phyloP scores from a whole-genome alignment of 1,139 yeast genomes.

The Saccharomyces hybrid region DNA sequence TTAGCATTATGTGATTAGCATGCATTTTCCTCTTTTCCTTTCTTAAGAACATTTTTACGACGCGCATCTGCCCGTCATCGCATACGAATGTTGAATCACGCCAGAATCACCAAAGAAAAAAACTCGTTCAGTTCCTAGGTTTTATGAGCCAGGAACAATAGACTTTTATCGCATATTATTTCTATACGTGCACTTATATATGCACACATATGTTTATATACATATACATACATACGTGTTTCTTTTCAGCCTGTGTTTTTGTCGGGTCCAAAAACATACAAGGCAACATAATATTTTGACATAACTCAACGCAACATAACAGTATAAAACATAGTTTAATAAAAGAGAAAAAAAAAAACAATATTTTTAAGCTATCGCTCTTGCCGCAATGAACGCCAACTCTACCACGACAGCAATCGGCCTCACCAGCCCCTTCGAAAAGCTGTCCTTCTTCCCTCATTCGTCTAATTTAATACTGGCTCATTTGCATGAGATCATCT shows the following conservation, averaged over 20 bases:
- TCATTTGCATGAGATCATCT: constrained; percentile 47
- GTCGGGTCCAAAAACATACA: not conserved
- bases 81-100: constrained; percentile 1
- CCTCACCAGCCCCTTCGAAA: not conserved
- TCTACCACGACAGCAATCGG: not conserved
- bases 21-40: not conserved
- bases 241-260: not conserved
- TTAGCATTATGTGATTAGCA: not conserved
- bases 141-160: not conserved
- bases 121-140: not conserved
- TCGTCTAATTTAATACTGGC: constrained; percentile 23
- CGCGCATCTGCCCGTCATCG: not conserved
- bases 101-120: not conserved
- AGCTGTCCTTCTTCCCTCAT: not conserved
- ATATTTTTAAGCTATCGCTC: not conserved
- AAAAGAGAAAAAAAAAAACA: not conserved
- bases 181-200: not conserved
- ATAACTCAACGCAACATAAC: not conserved
- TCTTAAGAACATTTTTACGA: not conserved
- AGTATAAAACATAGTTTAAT: not conserved
- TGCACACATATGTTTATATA: not conserved
- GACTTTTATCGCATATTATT: not conserved
- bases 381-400: not conserved
- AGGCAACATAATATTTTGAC: not conserved
- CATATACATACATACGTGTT: not conserved